Evolutionary conservation across 768 basidiomycete species (phyloP).

Genomic region (Rhodotorula babjevae): DNA sequence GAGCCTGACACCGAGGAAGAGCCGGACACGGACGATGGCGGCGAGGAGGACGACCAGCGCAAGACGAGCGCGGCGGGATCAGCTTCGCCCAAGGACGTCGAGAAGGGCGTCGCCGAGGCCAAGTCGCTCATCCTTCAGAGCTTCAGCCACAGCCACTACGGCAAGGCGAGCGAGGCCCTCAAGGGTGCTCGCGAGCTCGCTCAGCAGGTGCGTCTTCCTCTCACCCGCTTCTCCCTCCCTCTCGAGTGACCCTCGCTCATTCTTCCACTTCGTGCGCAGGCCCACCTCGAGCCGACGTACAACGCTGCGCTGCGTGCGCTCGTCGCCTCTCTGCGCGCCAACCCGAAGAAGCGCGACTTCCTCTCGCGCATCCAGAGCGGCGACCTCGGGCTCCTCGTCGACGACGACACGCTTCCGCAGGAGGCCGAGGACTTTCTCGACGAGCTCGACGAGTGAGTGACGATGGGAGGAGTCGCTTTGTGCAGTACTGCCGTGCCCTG

Average conservation of each 20-base stretch:
- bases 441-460: not conserved
- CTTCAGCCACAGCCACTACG: constrained; percentile 63
- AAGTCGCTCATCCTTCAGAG: constrained; percentile 3
- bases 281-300: not conserved
- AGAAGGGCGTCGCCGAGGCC: constrained; percentile 66
- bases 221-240: not conserved
- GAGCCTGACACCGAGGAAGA: constrained; percentile 10
- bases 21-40: constrained; percentile 27
- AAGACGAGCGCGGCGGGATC: constrained; percentile 52
- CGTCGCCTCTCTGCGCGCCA: not conserved
- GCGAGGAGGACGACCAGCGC: constrained; percentile 40
- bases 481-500: not conserved
- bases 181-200: constrained; percentile 62
- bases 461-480: not conserved
- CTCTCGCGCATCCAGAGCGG: not conserved
- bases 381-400: not conserved
- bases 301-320: not conserved
- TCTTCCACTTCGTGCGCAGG: not conserved
- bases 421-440: constrained; percentile 18
- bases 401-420: not conserved
- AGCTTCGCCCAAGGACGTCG: constrained; percentile 58
- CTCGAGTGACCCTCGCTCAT: too few species aligned
- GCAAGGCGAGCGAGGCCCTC: constrained; percentile 72
- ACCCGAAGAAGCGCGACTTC: constrained; percentile 21
- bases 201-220: constrained; percentile 57